Conservation (phyloP, 2,329 filamentous ascomycete genomes). For the Aspergillus aculeatus region DNA sequence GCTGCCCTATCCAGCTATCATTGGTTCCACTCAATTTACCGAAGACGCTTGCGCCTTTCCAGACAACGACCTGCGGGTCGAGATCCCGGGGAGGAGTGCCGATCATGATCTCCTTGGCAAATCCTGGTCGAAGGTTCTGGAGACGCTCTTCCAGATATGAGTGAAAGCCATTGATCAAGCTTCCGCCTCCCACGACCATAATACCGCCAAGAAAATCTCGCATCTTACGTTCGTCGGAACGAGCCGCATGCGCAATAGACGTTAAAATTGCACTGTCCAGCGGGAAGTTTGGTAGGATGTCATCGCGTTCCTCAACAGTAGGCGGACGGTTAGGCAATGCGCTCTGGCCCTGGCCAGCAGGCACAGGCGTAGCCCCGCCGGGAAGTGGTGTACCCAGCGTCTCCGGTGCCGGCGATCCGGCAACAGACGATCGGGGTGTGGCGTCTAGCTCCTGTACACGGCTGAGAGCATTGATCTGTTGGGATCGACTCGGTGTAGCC, state of each 20-base stretch:
- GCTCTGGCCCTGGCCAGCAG: constrained; percentile 26
- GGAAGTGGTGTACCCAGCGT: constrained; percentile 65
- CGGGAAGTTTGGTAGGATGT: constrained; percentile 75
- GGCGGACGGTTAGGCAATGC: constrained; percentile 40
- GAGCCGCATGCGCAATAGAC: constrained; percentile 81
- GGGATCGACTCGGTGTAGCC: constrained; percentile 51
- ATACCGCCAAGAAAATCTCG: constrained; percentile 86
- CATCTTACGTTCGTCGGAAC: constrained; percentile 87
- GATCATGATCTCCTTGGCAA: constrained; percentile 66
- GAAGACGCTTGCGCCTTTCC: constrained; percentile 98
- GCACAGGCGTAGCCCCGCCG: constrained; percentile 43
- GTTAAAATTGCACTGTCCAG: constrained; percentile 88
- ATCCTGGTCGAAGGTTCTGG: constrained; percentile 61
- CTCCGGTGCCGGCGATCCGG: constrained; percentile 84
- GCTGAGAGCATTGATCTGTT: constrained; percentile 67
- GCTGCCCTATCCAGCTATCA: constrained; percentile 87
- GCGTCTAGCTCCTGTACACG: constrained; percentile 67
- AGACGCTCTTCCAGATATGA: constrained; percentile 80
- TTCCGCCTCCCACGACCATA: constrained; percentile 84
- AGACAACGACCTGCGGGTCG: constrained; percentile 94
- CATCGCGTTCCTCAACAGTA: constrained; percentile 65
- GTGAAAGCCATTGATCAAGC: constrained; percentile 76
- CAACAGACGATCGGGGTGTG: constrained; percentile 81
- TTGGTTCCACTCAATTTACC: constrained; percentile 82
- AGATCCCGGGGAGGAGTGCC: constrained; percentile 80